A percentile compares a stretch with the other conserved stretches of the same genome.
phyloP scores from a whole-genome alignment of 768 basidiomycete species.

The Coprinellus micaceus region DNA sequence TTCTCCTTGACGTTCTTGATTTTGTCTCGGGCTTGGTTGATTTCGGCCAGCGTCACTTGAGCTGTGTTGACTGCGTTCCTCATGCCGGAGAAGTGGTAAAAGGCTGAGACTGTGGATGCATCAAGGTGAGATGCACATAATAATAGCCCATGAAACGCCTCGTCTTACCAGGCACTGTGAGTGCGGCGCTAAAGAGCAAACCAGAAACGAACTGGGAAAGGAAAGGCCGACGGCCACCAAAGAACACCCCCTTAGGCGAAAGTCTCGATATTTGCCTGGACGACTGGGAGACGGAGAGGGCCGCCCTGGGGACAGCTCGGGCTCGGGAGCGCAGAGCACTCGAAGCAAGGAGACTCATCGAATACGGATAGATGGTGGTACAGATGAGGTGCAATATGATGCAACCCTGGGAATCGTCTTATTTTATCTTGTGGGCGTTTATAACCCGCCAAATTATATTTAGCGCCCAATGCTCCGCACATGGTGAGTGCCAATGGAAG shows the following conservation, averaged over 20 bases:
- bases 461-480: not conserved
- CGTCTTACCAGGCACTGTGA: not conserved
- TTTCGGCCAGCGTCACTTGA: slow-evolving; percentile 19
- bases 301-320: not conserved
- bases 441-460: not conserved
- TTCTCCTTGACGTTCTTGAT: slow-evolving; percentile 19
- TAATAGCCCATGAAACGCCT: not conserved
- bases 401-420: not conserved
- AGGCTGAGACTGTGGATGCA: slow-evolving; percentile 30
- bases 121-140: not conserved
- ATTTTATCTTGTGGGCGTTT: not conserved
- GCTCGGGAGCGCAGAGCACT: not conserved
- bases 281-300: not conserved
- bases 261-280: not conserved
- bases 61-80: slow-evolving; percentile 35
- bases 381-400: not conserved
- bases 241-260: not conserved
- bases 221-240: not conserved
- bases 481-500: not conserved
- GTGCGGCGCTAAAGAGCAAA: not conserved
- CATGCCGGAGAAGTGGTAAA: slow-evolving; percentile 39
- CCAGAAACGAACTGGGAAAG: not conserved
- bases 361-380: not conserved
- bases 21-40: slow-evolving; percentile 9
- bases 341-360: not conserved